Base-by-base conservation (phyloP, 371 early-diverging fungal genomes). In the Umbelopsis sp. region DNA sequence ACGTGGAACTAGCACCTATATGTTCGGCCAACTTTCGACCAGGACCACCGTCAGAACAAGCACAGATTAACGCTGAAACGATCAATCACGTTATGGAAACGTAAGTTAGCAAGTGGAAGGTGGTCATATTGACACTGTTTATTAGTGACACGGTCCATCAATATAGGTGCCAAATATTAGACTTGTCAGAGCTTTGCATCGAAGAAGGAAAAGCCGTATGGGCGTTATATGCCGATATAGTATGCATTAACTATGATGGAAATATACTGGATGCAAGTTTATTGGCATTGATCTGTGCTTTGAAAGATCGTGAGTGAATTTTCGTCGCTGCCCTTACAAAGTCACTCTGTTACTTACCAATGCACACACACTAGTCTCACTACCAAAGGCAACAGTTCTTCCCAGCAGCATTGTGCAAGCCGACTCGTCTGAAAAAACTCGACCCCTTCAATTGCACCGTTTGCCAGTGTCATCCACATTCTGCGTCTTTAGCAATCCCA, bases 211-310 rank as follows among this genome's bases (percentile, higher is more conserved):
- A 89, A 66, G 96, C 95, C 2, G 95, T 87, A 12, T 98, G 97
- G 97, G 87, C 90, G 44, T 77, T 98, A 24, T 92, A 94, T 70
- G 91, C 92, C 4, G 98, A 98, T 77, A 89, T 97, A 35, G 90
- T 94, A 16, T 96, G 96, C 69, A 71, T 98, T 37, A 91, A 92
- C 69, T 93, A 95, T 70, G 97, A 94, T 74, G 98, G 98, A 20
- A 94, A 94, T 73, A 87, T 94, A 1, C 65, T 95, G 57, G 98
- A 98, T 72, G 96, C 97, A 0, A 89, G 94, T 35, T 63, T 97
- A n/a, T 68, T 92, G 12, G 91, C 95, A 8, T 76, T 96, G 32
- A 74, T 86, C 14, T 82, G 89, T 9, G 95, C 97, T 0, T 82
- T 97, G 37, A 73, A 76, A 57, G 81, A 90, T 69, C 78, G 93